A percentile compares a stretch with the other conserved stretches of the same genome.
Evolutionary conservation across 2,329 filamentous ascomycete species (phyloP).

Genomic region (Diaporthe helianthi): DNA sequence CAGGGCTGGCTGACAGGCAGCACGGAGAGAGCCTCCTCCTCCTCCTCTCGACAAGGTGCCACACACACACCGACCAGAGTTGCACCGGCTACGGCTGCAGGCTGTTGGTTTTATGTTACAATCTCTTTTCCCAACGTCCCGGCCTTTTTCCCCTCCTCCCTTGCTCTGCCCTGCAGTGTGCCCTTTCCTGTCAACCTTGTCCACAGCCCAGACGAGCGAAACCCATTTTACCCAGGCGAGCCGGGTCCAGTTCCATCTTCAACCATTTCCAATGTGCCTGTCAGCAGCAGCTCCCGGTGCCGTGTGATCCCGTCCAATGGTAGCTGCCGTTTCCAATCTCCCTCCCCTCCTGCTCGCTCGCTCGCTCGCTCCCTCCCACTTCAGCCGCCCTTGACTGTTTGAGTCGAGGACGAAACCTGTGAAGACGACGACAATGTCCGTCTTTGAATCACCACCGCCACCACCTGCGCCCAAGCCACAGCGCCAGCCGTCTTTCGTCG

Average conservation of each 20-base stretch:
- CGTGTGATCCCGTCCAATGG: conserved; percentile 18
- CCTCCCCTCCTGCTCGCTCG: conserved; percentile 1
- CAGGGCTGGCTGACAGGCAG: background rate
- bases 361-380: background rate
- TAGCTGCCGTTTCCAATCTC: conserved; percentile 7
- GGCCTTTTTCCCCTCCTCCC: background rate
- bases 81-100: conserved; percentile 24
- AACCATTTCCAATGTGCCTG: background rate
- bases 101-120: conserved; percentile 24
- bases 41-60: background rate
- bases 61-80: background rate
- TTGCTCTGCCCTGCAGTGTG: background rate
- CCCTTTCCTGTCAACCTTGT: conserved; percentile 3
- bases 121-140: conserved; percentile 2
- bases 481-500: conserved; percentile 60
- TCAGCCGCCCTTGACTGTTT: background rate
- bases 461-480: conserved; percentile 41
- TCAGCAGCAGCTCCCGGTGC: conserved; percentile 2
- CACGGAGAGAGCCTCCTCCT: background rate
- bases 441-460: conserved; percentile 12
- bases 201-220: background rate
- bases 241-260: background rate
- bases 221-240: too few relatives aligned
- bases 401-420: background rate
- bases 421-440: conserved; percentile 29